Evolutionary conservation across 495 filamentous ascomycete genomes (phyloP), one percentile per base, ranked within the genome.

Genomic region (Lophium mytilinum): DNA sequence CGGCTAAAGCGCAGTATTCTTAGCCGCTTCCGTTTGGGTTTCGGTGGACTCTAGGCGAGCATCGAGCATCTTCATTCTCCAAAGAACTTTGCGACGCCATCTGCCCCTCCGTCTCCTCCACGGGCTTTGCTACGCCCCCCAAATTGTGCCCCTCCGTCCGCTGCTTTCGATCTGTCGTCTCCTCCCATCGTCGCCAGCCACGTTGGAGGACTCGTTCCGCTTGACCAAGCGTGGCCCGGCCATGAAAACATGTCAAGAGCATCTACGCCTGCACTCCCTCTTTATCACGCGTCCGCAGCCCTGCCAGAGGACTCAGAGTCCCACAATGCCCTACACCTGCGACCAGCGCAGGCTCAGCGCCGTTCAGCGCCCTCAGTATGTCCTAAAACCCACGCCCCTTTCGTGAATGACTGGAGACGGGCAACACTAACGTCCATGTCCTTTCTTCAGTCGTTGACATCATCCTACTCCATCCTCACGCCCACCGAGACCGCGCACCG

Each of bases 401-500:
- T 4, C 48, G 17, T 10, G 7, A 24, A 9, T 18, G 9, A 40
- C 37, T 12, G 10, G 10, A 12, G n/a, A 35, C 45, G 30, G 15
- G 18, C 40, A 33, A 49, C 34, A 40, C 58, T 60, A 36, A 62
- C 50, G 17, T 8, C 30, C 8, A 37, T 15, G 12, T 11, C 49
- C 12, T 47, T 49, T 30, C 9, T 14, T 34, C 49, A 86, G 80
- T 76, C 78, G 37, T 74, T 79, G 56, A 85, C 83, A 50, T 80
- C 83, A 30, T 73, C 72, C 40, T 84, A 80, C 61, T 80, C 83
- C 42, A 71, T 78, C 49, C 78, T 95, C 59, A 82, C 83, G 21
- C 77, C 85, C 30, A 75, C 83, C 65, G 87, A 96, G 69, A 87
- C 88, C 21, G 90, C 90, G 49, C 75, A 83, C 37, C 83, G 81